Percentiles rank a stretch among this genome's conserved stretches.
phyloP scores from a whole-genome alignment of 2,329 filamentous ascomycete species.

The Verticillium zaregamsianum region DNA sequence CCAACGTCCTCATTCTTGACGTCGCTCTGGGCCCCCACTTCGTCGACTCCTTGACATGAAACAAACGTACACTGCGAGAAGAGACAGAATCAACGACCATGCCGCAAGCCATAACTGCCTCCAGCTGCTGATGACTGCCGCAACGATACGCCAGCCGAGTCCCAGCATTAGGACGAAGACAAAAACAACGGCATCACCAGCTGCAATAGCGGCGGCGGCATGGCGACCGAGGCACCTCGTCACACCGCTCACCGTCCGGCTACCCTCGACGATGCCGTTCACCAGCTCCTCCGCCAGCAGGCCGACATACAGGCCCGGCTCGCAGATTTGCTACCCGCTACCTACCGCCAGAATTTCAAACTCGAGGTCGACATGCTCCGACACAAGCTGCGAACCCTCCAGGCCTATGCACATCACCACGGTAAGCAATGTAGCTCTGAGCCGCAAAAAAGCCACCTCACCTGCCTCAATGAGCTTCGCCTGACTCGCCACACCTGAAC shows the following conservation, averaged over 20 bases:
- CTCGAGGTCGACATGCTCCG: conserved; percentile 52
- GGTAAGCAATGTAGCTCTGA: conserved; percentile 33
- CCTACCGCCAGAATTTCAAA: conserved; percentile 42
- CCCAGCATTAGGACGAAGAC: background rate
- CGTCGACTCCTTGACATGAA: background rate
- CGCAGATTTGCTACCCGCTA: conserved; percentile 41
- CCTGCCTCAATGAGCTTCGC: conserved; percentile 11
- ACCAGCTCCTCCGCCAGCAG: conserved; percentile 46
- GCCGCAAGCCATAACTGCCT: background rate
- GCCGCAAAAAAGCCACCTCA: background rate
- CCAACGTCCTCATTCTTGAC: background rate
- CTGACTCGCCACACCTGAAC: conserved; percentile 10
- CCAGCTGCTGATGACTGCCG: background rate
- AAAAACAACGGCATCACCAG: conserved; percentile 5
- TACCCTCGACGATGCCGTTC: conserved; percentile 37
- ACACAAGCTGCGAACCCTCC: conserved; percentile 48
- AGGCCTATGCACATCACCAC: conserved; percentile 42
- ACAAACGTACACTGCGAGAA: conserved; percentile 19
- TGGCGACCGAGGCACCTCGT: conserved; percentile 14
- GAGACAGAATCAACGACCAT: conserved; percentile 1
- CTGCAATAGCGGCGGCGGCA: conserved; percentile 9
- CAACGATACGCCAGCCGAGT: background rate
- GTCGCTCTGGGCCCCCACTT: conserved; percentile 15
- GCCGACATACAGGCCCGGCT: conserved; percentile 49
- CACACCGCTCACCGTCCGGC: conserved; percentile 23